Percentiles rank a stretch among this genome's conserved stretches.
These are phyloP conservation scores for Naematelia encephala DNA, from an alignment of 768 basidiomycete species.

Conservation along the genomic window DNA sequence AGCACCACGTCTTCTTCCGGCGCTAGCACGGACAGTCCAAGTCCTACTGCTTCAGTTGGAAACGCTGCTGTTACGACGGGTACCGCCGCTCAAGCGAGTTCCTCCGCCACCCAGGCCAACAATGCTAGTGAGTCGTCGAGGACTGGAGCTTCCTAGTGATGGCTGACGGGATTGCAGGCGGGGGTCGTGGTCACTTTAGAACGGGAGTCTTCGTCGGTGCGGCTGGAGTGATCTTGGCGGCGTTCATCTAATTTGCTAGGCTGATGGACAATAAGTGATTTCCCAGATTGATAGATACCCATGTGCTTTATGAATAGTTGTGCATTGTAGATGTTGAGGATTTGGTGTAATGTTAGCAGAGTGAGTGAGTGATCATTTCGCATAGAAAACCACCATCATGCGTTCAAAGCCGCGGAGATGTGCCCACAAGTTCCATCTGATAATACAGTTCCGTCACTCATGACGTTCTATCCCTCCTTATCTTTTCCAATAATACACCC, in stretches of 20 bases:
- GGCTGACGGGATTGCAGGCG: neutral
- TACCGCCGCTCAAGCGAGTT: conserved; percentile 7
- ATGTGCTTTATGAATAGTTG: neutral
- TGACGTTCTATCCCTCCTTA: conserved; percentile 55
- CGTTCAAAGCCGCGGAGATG: no score
- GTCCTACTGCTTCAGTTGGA: neutral
- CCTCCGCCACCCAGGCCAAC: conserved; percentile 6
- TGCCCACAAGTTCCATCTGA: no score
- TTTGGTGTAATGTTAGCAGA: no score
- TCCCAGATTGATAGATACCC: neutral
- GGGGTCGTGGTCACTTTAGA: neutral
- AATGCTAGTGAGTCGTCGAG: conserved; percentile 15
- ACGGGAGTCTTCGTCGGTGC: neutral
- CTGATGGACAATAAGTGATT: neutral
- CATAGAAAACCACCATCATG: no score
- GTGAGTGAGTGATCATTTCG: no score
- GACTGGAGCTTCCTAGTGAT: neutral
- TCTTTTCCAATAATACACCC: conserved; percentile 79
- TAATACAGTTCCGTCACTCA: neutral
- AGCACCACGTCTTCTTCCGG: conserved; percentile 10
- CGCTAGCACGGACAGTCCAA: conserved; percentile 4
- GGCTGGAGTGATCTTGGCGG: neutral
- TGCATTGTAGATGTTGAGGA: no score
- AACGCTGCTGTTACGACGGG: conserved; percentile 7
- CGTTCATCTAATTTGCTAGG: conserved; percentile 4